A percentile compares a stretch with the other conserved stretches of the same genome.
phyloP scores from a whole-genome alignment of 2,329 filamentous ascomycete species.

The Alternaria arborescens region DNA sequence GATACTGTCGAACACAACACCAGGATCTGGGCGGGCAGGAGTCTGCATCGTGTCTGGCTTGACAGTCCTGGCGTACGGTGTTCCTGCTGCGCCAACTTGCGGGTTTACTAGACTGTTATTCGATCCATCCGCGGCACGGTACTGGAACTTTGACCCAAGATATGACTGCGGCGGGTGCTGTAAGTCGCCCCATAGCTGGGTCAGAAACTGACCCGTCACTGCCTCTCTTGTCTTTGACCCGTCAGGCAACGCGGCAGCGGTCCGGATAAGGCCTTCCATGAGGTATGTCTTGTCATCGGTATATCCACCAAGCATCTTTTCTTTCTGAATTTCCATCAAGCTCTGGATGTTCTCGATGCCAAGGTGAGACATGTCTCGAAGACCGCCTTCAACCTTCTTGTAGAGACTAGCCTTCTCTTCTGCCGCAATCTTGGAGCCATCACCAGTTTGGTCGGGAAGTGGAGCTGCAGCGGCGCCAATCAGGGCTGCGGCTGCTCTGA shows the following conservation, averaged over 20 bases:
- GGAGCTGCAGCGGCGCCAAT: constrained; percentile 41
- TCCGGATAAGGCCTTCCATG: constrained; percentile 66
- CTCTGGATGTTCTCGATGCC: constrained; percentile 48
- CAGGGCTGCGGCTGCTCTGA: constrained; percentile 39
- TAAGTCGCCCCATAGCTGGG: constrained; percentile 58
- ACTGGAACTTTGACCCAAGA: constrained; percentile 56
- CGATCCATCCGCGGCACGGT: constrained; percentile 60
- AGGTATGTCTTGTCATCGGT: constrained; percentile 69
- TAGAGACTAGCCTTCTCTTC: constrained; percentile 43
- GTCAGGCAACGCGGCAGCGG: constrained; percentile 55
- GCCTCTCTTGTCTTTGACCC: constrained; percentile 49
- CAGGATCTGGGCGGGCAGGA: constrained; percentile 69
- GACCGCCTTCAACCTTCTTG: constrained; percentile 45
- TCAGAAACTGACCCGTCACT: constrained; percentile 56
- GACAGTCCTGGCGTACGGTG: constrained; percentile 75
- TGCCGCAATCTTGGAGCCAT: constrained; percentile 52
- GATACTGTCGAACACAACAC: constrained; percentile 72
- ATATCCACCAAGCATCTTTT: constrained; percentile 59
- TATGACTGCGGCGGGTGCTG: constrained; percentile 58
- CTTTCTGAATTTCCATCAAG: constrained; percentile 47
- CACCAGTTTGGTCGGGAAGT: constrained; percentile 52
- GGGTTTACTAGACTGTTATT: constrained; percentile 68
- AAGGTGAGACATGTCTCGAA: constrained; percentile 46
- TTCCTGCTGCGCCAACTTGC: constrained; percentile 69
- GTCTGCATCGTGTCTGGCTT: constrained; percentile 65